Conservation (phyloP, 108 stramenopile genomes). For the Conticribra guillardii region DNA sequence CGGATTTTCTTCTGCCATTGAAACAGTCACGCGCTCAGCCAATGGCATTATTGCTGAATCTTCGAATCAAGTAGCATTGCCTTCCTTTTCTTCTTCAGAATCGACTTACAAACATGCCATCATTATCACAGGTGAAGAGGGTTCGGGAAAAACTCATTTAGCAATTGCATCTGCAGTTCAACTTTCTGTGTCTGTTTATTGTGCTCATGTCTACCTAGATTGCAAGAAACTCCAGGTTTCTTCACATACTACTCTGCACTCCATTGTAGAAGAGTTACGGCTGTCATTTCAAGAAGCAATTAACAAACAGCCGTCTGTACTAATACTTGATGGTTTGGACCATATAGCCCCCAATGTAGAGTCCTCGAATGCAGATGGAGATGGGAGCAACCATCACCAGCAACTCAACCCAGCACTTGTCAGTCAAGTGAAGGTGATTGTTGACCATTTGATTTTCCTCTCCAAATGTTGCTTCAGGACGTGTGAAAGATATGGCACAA, state of each 20-base stretch:
- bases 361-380: constrained; percentile 32
- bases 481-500: neutral
- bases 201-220: constrained; percentile 66
- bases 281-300: constrained; percentile 40
- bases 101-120: constrained; percentile 20
- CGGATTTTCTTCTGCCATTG: constrained; percentile 27
- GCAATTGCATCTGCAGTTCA: constrained; percentile 56
- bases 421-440: constrained; percentile 73
- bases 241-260: constrained; percentile 29
- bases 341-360: constrained; percentile 66
- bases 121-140: constrained; percentile 56
- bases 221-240: constrained; percentile 70
- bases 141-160: constrained; percentile 79
- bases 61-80: neutral
- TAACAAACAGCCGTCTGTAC: constrained; percentile 17
- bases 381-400: constrained; percentile 58
- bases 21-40: constrained; percentile 5
- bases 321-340: constrained; percentile 85
- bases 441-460: constrained; percentile 57
- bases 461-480: constrained; percentile 7
- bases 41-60: constrained; percentile 3
- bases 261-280: constrained; percentile 54
- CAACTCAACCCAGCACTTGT: constrained; percentile 64
- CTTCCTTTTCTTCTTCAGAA: neutral
- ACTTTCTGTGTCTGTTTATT: constrained; percentile 21